Evolutionary conservation across 176 grass and related monocot genomes (phyloP).

Genomic region (Sorghum bicolor): Sorghum_bicolor_NCBIv3 NC_012876.2:2483001-2483500

Average conservation of each 20-base stretch:
- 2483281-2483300: not conserved
- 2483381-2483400: slow-evolving; percentile 43
- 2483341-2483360: not conserved
- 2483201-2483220: too few relatives aligned
- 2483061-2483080: slow-evolving; percentile 44
- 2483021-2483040: slow-evolving; percentile 68
- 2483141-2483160: not conserved
- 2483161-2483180: not conserved
- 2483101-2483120: slow-evolving; percentile 55
- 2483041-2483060: slow-evolving; percentile 43
- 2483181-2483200: not conserved
- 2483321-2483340: not conserved
- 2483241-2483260: not conserved
- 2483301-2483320: not conserved
- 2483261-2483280: not conserved
- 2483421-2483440: slow-evolving; percentile 28
- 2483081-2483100: slow-evolving; percentile 37
- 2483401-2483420: slow-evolving; percentile 47
- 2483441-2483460: not conserved
- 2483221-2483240: too few relatives aligned
- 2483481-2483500: not conserved
- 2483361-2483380: not conserved
- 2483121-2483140: not conserved
- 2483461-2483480: slow-evolving; percentile 41
- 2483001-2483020: slow-evolving; percentile 47